Conservation (phyloP, 1,139 yeast species). For the Blastobotrys persicus region DNA sequence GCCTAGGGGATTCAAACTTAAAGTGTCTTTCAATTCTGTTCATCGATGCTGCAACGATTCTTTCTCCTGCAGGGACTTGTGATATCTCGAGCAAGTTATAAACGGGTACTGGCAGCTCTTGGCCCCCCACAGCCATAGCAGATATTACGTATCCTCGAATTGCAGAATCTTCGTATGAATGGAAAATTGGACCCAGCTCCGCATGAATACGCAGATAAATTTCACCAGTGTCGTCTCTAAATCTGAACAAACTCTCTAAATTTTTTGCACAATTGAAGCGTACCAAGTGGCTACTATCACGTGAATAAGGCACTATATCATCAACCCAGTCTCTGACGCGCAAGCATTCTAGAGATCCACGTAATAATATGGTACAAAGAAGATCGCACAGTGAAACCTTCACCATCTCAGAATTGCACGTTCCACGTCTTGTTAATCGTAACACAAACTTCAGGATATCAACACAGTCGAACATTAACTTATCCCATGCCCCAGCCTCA, state of each 20-base stretch:
- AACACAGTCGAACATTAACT: background rate
- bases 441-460: slow-evolving; percentile 1
- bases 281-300: background rate
- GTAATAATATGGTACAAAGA: background rate
- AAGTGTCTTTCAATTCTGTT: slow-evolving; percentile 1
- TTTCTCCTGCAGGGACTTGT: background rate
- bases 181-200: slow-evolving; percentile 1
- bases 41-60: slow-evolving; percentile 8
- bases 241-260: background rate
- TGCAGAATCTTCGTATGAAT: slow-evolving; percentile 1
- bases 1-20: background rate
- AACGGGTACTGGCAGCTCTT: slow-evolving; percentile 10
- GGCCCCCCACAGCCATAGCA: background rate
- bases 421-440: background rate
- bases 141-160: background rate
- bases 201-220: background rate
- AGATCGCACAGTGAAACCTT: background rate
- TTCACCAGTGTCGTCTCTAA: background rate
- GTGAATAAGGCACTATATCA: background rate
- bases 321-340: background rate
- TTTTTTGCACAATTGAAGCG: background rate
- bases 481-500: background rate
- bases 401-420: slow-evolving; percentile 5
- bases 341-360: background rate
- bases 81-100: slow-evolving; percentile 14